phyloP scores from a whole-genome alignment of 225 moss, liverwort and hornwort genomes.

The Pleurozium schreberi region DNA sequence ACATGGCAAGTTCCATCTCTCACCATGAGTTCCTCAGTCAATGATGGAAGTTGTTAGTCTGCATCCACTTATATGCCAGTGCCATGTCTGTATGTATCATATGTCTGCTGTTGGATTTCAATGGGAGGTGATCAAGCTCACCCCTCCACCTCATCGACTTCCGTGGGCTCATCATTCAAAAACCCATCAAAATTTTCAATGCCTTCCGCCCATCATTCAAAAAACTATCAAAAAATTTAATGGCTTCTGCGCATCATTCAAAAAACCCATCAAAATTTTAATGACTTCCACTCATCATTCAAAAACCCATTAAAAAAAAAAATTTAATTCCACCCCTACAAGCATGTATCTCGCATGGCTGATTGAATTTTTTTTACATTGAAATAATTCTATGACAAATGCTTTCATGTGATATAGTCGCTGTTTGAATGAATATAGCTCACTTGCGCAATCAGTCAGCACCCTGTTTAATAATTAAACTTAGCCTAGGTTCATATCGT shows the following conservation, averaged over 20 bases:
- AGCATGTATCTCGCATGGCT: not conserved
- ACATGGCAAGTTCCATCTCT: not conserved
- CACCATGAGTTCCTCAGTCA: not conserved
- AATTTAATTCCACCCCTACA: not conserved
- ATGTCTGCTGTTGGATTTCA: not conserved
- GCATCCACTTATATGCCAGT: not conserved
- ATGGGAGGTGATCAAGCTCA: not conserved
- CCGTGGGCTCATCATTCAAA: not conserved
- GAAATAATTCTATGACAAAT: not conserved
- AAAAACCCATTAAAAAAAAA: too few species aligned
- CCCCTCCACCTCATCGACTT: not conserved
- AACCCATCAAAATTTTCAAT: too few species aligned
- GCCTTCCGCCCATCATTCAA: not conserved
- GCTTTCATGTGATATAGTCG: not conserved
- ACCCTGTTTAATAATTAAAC: too few species aligned
- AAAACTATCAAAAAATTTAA: too few species aligned
- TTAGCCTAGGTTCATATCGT: not conserved
- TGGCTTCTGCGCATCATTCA: too few species aligned
- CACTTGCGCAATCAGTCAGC: not conserved
- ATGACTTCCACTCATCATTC: not conserved
- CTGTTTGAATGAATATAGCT: not conserved
- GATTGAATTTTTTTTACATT: not conserved
- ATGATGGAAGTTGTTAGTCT: not conserved
- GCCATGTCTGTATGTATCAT: not conserved
- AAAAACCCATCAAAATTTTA: too few species aligned